Base-by-base conservation (phyloP, 1,139 yeast genomes). In the Debaryomyces subglobosus region DNA sequence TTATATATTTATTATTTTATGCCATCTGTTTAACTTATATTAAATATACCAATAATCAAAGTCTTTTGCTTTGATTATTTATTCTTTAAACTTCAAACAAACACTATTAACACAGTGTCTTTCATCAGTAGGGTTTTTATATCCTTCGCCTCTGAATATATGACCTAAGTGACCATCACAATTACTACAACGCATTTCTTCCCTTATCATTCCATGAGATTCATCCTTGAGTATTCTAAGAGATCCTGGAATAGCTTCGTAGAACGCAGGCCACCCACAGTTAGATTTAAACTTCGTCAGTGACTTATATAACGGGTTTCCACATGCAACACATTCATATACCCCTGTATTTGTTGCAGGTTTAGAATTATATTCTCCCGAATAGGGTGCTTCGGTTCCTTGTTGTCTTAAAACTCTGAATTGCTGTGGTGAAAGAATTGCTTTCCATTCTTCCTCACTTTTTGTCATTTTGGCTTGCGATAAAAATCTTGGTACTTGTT, bases 221-320 rank as follows among this genome's bases (percentile, higher is more conserved):
- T 49, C 59, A 65, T 94, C 99, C 24, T 74, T 77, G 53, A 78
- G 69, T 12, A 86, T 74, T 27, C 68, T 77, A 41, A 94, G 76
- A 1, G 96, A 77, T 0, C 91, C 92, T 0, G 96, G 96, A 45
- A 92, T 72, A 4, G 96, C 97, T 49, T 89, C 86, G 64, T 85
- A 92, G 67, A 94, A 94, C 0, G 97, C 91, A 0, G 99, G 99
- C 99, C 99, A 94, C 2, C 99, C 99, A 67, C 99, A 94, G 48
- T 90, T 91, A 18, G 96, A 82, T 50, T 86, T 84, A 60, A 95
- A 94, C 68, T 94, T 94, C 12, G 97, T 80, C 40, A 78, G 74
- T 32, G 96, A 85, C 53, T 79, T 78, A 67, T 94, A 94, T 36
- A 94, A 71, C 7, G 97, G 96, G 43, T 79, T 74, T 44, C 76